Percentiles rank a stretch among this genome's conserved stretches.
phyloP scores from a whole-genome alignment of 1,284 basidiomycete genomes.

The Cryptococcus sp. region DNA sequence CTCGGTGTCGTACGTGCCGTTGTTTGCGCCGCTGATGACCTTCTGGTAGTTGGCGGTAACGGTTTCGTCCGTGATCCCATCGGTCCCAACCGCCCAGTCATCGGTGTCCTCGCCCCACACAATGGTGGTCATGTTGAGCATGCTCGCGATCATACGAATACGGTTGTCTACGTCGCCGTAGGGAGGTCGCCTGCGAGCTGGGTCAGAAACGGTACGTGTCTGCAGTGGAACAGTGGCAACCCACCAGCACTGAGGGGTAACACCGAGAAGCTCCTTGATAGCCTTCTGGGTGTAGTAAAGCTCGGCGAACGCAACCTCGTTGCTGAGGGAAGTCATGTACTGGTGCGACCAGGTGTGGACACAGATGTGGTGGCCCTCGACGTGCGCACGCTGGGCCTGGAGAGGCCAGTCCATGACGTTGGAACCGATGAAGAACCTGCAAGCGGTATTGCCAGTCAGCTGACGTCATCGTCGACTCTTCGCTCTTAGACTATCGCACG shows the following conservation, averaged over 20 bases:
- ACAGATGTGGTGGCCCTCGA: conserved; percentile 52
- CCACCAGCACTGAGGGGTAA: conserved; percentile 53
- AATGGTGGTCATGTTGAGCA: conserved; percentile 53
- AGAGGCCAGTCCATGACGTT: conserved; percentile 57
- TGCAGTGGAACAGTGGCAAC: neutral
- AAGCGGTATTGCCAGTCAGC: neutral
- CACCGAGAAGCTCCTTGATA: conserved; percentile 54
- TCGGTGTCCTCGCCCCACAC: conserved; percentile 55
- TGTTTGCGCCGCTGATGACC: conserved; percentile 45
- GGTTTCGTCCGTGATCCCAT: conserved; percentile 39
- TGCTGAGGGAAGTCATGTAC: conserved; percentile 54
- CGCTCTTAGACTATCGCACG: conserved; percentile 3
- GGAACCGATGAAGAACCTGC: conserved; percentile 51
- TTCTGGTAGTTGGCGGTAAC: conserved; percentile 53
- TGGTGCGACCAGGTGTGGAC: conserved; percentile 54
- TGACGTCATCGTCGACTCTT: neutral
- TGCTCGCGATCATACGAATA: conserved; percentile 54
- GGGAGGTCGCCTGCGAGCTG: conserved; percentile 45
- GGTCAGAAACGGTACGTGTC: neutral
- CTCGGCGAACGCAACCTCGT: conserved; percentile 56
- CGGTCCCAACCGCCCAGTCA: conserved; percentile 50
- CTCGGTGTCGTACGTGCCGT: conserved; percentile 44
- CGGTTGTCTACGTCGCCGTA: conserved; percentile 56
- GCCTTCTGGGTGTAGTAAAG: conserved; percentile 56
- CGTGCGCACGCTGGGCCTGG: conserved; percentile 53